Evolutionary conservation across 768 basidiomycete species (phyloP), one percentile per base, ranked within the genome.

Genomic region (Phylloporus sp.): DNA sequence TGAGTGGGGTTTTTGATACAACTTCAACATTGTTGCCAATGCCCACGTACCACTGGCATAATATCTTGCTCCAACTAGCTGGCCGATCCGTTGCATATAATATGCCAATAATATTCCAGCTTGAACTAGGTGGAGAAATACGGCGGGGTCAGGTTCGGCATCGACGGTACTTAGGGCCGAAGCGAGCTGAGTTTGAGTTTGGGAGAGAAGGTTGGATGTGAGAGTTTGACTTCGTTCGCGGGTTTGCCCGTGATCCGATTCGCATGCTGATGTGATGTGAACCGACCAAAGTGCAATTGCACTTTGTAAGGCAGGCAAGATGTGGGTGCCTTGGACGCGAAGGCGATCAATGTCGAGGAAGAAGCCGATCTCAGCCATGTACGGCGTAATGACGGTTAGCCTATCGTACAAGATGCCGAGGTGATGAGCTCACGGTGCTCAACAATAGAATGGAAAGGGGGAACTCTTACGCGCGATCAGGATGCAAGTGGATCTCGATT

Each of bases 31-130:
- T 18, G 79, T 63, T 5, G 72, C 77, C 12, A 85, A 63, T 2
- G 68, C 64, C 55, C 78, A 68, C 45, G 81, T 71, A 11, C 77
- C 69, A 42, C 76, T 76, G 22, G 77, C 72, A 53, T 78, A 80
- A 50, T 77, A 76, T 60, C 80, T 81, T 7, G 84, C 87, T 54
- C 84, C 82, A 2, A 86, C 70, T 31, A 79, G 66, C 28, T 79
- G 73, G 49, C 82, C 84, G 18, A 70, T 76, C 43, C 80, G 78
- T 60, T 84, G 79, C 60, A 88, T 80, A 63, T 84, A 87, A 58
- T 80, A 77, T 1, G 81, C 72, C 24, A 89, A 71, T n/a, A 90
- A 73, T 5, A 88, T 69, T 53, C 86, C 78, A 0, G 81, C 76
- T 53, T 86, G 84, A 9, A 85, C 59, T 15, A 81, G 76, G 46